phyloP scores from a whole-genome alignment of 495 filamentous ascomycete species.

The Hypoxylon subgilvum region DNA sequence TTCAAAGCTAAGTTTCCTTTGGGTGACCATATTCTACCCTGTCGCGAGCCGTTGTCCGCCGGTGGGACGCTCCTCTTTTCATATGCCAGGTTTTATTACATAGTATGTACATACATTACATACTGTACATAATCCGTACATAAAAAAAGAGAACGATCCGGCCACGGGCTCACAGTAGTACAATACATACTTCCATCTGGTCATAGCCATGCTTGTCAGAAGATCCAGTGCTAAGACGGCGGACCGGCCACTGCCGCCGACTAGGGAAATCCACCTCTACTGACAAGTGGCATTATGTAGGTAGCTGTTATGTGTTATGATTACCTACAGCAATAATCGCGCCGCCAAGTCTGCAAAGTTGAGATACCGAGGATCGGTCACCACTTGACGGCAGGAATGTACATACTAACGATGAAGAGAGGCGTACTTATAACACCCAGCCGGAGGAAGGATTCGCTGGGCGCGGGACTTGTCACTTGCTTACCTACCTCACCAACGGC shows the following conservation, averaged over 20 bases:
- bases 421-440: too few relatives aligned
- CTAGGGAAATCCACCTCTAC: constrained; percentile 28
- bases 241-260: constrained; percentile 39
- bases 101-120: too few relatives aligned
- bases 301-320: constrained; percentile 19
- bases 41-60: constrained; percentile 34
- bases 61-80: constrained; percentile 40
- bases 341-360: constrained; percentile 28
- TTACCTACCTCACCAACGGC: too few relatives aligned
- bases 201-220: constrained; percentile 34
- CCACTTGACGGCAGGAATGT: constrained; percentile 13
- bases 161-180: constrained; percentile 37
- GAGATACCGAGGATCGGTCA: constrained; percentile 7
- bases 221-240: constrained; percentile 32
- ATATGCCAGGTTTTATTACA: constrained; percentile 44
- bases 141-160: constrained; percentile 25
- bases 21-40: constrained; percentile 37
- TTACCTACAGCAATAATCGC: constrained; percentile 14
- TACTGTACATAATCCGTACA: too few relatives aligned
- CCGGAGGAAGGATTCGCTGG: constrained; percentile 8
- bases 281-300: constrained; percentile 28
- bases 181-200: constrained; percentile 29
- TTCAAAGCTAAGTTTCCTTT: constrained; percentile 38
- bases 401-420: constrained; percentile 5
- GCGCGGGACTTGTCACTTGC: neutral